phyloP scores from a whole-genome alignment of 1,284 basidiomycete species.

The Ganoderma multipileum region DNA sequence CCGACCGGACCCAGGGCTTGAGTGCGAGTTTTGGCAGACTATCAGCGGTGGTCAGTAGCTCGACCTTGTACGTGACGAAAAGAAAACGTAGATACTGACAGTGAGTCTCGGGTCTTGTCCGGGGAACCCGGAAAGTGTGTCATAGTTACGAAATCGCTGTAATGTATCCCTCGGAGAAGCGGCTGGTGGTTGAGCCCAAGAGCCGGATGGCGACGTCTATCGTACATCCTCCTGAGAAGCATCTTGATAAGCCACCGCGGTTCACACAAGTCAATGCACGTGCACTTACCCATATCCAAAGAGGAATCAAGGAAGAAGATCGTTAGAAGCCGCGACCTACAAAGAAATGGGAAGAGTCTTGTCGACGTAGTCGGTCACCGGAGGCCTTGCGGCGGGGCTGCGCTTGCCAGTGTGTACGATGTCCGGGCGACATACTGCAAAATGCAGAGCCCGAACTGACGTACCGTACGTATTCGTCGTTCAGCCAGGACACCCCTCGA shows the following conservation, averaged over 20 bases:
- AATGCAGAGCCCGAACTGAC: background rate
- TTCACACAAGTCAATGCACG: background rate
- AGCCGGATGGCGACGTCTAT: background rate
- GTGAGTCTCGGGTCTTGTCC: constrained; percentile 23
- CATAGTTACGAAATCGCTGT: background rate
- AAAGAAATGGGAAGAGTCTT: background rate
- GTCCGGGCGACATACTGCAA: too few relatives aligned
- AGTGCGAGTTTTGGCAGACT: constrained; percentile 42
- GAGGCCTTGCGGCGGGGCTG: background rate
- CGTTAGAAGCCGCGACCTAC: background rate
- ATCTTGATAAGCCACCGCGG: background rate
- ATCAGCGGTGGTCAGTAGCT: background rate
- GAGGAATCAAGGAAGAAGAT: background rate
- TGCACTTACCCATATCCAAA: background rate
- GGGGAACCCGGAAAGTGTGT: constrained; percentile 24
- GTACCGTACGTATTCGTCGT: background rate
- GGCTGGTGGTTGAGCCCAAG: background rate
- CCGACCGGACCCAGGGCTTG: constrained; percentile 45
- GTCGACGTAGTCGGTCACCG: too few relatives aligned
- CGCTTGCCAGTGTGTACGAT: background rate
- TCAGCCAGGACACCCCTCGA: background rate
- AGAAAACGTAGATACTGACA: constrained; percentile 6
- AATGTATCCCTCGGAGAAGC: background rate
- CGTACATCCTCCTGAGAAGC: background rate
- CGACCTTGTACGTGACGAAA: background rate